A percentile compares a stretch with the other conserved stretches of the same genome.
phyloP scores from a whole-genome alignment of 176 grass and related monocot species.

The Stipa capillata region DNA sequence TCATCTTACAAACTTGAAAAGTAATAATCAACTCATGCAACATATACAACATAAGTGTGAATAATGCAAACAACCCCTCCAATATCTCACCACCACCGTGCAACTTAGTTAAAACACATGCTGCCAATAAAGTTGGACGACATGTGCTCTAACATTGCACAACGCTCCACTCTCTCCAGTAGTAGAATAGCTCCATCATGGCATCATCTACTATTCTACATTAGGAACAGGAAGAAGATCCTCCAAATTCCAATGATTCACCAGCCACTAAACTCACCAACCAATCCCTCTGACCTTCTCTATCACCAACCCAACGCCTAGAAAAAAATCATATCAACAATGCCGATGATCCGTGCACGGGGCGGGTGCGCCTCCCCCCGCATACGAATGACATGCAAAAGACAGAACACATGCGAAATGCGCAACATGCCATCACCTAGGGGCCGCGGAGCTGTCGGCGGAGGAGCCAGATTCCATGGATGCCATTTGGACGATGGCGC shows the following conservation, averaged over 20 bases:
- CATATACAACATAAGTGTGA: neutral
- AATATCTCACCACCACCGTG: neutral
- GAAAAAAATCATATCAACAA: neutral
- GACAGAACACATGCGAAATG: neutral
- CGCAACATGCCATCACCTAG: neutral
- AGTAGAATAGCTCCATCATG: neutral
- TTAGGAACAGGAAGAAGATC: neutral
- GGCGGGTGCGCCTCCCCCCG: neutral
- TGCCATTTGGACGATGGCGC: slow-evolving; percentile 37
- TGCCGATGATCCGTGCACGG: neutral
- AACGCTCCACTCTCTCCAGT: neutral
- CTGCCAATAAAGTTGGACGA: neutral
- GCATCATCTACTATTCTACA: neutral
- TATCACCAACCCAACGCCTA: neutral
- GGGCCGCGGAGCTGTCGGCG: neutral
- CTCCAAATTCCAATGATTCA: neutral
- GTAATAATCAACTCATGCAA: neutral
- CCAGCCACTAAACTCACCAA: neutral
- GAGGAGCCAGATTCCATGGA: slow-evolving; percentile 33
- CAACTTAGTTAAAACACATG: neutral
- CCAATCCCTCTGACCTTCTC: neutral
- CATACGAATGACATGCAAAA: neutral
- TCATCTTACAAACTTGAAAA: neutral
- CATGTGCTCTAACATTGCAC: neutral
- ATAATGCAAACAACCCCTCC: neutral